A percentile compares a stretch with the other conserved stretches of the same genome.
phyloP scores from a whole-genome alignment of 1,139 yeast species.

The Hemisphaericaspora subhashii region DNA sequence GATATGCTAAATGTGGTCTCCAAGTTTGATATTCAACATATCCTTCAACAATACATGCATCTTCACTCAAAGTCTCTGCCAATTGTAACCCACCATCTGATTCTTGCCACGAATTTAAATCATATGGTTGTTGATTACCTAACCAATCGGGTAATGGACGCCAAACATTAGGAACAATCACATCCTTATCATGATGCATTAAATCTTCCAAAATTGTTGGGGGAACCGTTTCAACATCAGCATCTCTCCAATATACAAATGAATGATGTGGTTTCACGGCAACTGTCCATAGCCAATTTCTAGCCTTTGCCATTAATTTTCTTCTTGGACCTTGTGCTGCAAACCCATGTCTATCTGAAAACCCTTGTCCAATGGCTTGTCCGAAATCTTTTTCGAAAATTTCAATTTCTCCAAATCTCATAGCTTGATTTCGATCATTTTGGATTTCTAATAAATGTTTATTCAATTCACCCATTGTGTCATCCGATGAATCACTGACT shows the following conservation, averaged over 20 bases:
- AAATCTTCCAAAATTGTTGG: conserved; percentile 52
- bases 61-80: conserved; percentile 77
- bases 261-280: conserved; percentile 55
- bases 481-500: conserved; percentile 58
- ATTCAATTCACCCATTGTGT: conserved; percentile 51
- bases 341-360: conserved; percentile 53
- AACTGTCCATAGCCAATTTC: conserved; percentile 55
- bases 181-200: conserved; percentile 55
- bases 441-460: conserved; percentile 46
- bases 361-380: conserved; percentile 52
- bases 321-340: conserved; percentile 57
- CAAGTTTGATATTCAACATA: conserved; percentile 91
- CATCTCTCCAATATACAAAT: conserved; percentile 57
- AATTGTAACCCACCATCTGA: conserved; percentile 78
- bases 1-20: conserved; percentile 87
- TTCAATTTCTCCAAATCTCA: conserved; percentile 57
- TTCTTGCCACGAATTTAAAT: conserved; percentile 89
- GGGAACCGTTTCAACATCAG: conserved; percentile 54
- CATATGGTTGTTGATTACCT: conserved; percentile 88
- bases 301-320: conserved; percentile 54
- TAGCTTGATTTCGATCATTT: conserved; percentile 36
- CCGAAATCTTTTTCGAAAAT: conserved; percentile 55
- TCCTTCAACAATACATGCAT: conserved; percentile 89
- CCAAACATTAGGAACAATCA: conserved; percentile 84
- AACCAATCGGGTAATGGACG: conserved; percentile 89